Percentiles rank a stretch among this genome's conserved stretches.
Evolutionary conservation across 495 filamentous ascomycete species (phyloP).

Genomic region (Penicillium atrosanguineum): DNA sequence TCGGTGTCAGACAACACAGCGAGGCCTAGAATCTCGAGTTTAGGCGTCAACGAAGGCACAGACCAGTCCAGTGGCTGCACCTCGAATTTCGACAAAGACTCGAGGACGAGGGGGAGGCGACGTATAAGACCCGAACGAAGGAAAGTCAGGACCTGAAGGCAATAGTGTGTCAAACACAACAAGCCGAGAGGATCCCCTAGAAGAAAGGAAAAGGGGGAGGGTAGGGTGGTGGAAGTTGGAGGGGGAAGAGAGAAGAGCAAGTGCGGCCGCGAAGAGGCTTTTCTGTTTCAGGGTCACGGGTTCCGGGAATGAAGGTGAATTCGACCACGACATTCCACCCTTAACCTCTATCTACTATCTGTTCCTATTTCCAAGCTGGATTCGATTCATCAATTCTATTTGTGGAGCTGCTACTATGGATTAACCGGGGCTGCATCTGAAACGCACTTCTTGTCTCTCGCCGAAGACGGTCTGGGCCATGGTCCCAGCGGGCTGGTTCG

Average conservation of each 20-base stretch:
- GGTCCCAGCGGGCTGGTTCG: conserved; percentile 13
- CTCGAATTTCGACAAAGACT: conserved; percentile 17
- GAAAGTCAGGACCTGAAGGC: conserved; percentile 38
- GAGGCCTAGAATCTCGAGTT: conserved; percentile 25
- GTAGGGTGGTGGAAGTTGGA: conserved; percentile 8
- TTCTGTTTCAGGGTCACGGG: conserved; percentile 25
- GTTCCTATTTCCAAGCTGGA: background rate
- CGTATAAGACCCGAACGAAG: conserved; percentile 33
- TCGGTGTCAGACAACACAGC: conserved; percentile 13
- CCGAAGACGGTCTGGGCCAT: conserved; percentile 22
- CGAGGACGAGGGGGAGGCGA: conserved; percentile 10
- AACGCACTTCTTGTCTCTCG: conserved; percentile 11
- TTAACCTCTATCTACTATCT: background rate
- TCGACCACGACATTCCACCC: background rate
- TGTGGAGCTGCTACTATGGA: conserved; percentile 25
- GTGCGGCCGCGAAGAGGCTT: conserved; percentile 22
- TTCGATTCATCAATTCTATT: conserved; percentile 7
- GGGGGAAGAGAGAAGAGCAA: conserved; percentile 9
- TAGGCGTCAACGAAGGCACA: conserved; percentile 42
- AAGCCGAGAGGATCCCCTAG: conserved; percentile 31
- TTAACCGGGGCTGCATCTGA: conserved; percentile 22
- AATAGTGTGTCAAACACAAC: conserved; percentile 53
- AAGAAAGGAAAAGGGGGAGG: conserved; percentile 24
- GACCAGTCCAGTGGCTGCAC: conserved; percentile 55
- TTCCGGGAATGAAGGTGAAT: conserved; percentile 12